Evolutionary conservation across 1,284 basidiomycete genomes (phyloP).

Genomic region (Hemileia vastatrix): DNA sequence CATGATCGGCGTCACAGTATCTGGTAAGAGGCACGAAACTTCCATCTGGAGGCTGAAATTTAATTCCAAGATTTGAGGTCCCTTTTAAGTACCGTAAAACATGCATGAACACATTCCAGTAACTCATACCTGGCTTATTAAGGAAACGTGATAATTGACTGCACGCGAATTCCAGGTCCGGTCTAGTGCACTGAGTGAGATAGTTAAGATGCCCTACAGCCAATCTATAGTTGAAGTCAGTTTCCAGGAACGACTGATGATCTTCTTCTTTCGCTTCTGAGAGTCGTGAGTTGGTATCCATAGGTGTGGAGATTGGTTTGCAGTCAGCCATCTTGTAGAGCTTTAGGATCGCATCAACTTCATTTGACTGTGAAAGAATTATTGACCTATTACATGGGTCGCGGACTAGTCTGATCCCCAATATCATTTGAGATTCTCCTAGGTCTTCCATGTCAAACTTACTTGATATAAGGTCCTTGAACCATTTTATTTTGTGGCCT

Average conservation of each 20-base stretch:
- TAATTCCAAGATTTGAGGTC: neutral
- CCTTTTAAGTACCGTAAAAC: constrained; percentile 3
- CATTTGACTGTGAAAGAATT: too few species aligned
- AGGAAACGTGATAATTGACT: constrained; percentile 6
- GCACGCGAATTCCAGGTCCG: neutral
- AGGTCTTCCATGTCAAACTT: too few species aligned
- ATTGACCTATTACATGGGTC: too few species aligned
- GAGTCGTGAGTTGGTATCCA: neutral
- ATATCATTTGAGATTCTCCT: too few species aligned
- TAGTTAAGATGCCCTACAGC: constrained; percentile 3
- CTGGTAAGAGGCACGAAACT: too few species aligned
- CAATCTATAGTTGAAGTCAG: neutral
- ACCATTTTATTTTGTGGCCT: too few species aligned
- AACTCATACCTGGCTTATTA: neutral
- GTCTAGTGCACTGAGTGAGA: neutral
- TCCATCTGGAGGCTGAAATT: too few species aligned
- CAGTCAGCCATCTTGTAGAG: too few species aligned
- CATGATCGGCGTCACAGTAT: too few species aligned
- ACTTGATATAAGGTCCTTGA: too few species aligned
- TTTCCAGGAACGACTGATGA: neutral
- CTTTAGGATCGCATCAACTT: too few species aligned
- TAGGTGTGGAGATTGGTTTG: neutral
- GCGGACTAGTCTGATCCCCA: too few species aligned
- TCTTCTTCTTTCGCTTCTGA: neutral
- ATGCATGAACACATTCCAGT: constrained; percentile 4